Evolutionary conservation across 2,329 filamentous ascomycete genomes (phyloP), one percentile per base, ranked within the genome.

Genomic region (Thelonectria olida): DNA sequence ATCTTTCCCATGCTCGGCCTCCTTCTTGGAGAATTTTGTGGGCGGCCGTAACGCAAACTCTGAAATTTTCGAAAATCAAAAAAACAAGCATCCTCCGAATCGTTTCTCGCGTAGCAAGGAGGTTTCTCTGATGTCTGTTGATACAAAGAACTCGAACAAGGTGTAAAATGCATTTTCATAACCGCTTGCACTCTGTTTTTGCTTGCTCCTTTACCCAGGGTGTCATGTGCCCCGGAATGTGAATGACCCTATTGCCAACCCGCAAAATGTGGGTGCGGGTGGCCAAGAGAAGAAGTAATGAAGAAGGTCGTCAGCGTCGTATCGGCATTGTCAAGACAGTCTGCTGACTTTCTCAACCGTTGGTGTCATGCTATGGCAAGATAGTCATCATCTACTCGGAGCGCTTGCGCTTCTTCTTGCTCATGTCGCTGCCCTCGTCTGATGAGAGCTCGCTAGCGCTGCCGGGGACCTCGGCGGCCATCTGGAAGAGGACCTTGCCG

Each of bases 401-500:
- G 75, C 92, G 89, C 90, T 95, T 96, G 85, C 92, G 92, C 81
- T 88, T 87, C 75, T 84, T 81, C 70, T 80, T 79, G 65, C 79
- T 80, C 61, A 81, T 76, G 62, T 82, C 82, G 65, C 75, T 80
- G 60, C 78, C 78, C 48, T 84, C 84, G 20, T 86, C 85, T 3
- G 84, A 86, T 2, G 85, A 86, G 36, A 79, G 68, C n/a, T 88
- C 86, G 70, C 82, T 87, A 12, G 81, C 80, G 71, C 86, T 92
- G 66, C 89, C 89, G 36, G 91, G 88, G 52, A 91, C 85, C 69
- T 91, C 90, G 27, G 91, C 86, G 25, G 92, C 89, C 56, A 93
- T 88, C 76, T 94, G 91, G 81, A 93, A 96, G 64, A 97, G 87
- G 41, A 92, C 90, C 73, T 90, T 90, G 67, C 92, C 92, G 62